phyloP scores from a whole-genome alignment of 2,329 filamentous ascomycete genomes.

The Trichoderma atrobrunneum region DNA sequence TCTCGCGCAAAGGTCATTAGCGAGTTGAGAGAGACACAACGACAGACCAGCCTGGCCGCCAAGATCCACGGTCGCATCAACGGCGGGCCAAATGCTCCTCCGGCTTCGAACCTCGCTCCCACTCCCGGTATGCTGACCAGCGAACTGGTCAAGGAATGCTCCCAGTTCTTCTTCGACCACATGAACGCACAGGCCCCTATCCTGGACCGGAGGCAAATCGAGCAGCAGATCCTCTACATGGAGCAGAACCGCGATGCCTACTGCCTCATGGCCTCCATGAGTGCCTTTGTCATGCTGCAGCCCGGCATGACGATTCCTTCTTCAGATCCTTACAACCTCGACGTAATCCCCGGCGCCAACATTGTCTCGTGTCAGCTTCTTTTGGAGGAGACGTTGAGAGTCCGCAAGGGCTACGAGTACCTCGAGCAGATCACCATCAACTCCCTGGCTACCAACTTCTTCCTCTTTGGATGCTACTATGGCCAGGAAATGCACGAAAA shows the following conservation, averaged over 20 bases:
- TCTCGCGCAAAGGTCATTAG: constrained; percentile 73
- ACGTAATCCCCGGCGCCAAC: constrained; percentile 57
- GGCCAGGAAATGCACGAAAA: constrained; percentile 70
- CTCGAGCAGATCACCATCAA: constrained; percentile 55
- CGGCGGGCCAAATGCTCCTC: constrained; percentile 49
- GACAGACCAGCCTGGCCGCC: constrained; percentile 61
- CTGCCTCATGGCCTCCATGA: constrained; percentile 62
- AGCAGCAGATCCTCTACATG: constrained; percentile 57
- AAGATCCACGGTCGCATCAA: constrained; percentile 61
- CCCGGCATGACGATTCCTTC: constrained; percentile 62
- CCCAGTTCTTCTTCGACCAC: constrained; percentile 66
- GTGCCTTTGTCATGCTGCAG: constrained; percentile 67
- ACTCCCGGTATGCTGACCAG: constrained; percentile 59
- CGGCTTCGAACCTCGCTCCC: constrained; percentile 48
- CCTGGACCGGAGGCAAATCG: constrained; percentile 55
- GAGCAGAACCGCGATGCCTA: constrained; percentile 63
- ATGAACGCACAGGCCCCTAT: constrained; percentile 65
- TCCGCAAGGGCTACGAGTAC: constrained; percentile 62
- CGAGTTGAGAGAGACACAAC: constrained; percentile 66
- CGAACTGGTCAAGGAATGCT: constrained; percentile 63
- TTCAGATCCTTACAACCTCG: constrained; percentile 54
- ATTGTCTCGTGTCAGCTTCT: constrained; percentile 64
- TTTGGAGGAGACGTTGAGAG: constrained; percentile 64
- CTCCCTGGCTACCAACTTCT: constrained; percentile 70
- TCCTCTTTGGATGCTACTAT: constrained; percentile 71